Conservation (phyloP, 2,329 filamentous ascomycete genomes). For the Lachnellula subtilissima region DNA sequence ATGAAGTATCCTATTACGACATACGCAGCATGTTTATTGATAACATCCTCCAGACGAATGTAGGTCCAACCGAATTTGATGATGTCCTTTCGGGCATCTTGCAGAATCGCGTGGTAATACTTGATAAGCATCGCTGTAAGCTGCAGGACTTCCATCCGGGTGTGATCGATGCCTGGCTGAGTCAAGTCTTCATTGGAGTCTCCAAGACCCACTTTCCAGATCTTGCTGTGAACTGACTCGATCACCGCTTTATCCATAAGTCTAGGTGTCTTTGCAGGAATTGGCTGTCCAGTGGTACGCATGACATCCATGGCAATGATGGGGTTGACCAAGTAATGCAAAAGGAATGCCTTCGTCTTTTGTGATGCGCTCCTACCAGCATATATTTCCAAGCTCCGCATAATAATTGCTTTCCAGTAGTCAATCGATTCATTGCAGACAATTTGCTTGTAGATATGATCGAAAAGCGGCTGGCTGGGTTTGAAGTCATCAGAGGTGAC, state of each 20-base stretch:
- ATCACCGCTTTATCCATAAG: conserved; percentile 84
- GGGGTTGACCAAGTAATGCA: conserved; percentile 90
- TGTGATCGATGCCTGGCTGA: conserved; percentile 88
- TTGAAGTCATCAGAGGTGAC: conserved; percentile 82
- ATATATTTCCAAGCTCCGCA: conserved; percentile 85
- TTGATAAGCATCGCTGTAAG: conserved; percentile 93
- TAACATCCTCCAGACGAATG: conserved; percentile 95
- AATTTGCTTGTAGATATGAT: conserved; percentile 80
- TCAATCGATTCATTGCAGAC: conserved; percentile 81
- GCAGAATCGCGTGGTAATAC: conserved; percentile 81
- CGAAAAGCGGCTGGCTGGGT: conserved; percentile 66
- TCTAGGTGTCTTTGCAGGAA: conserved; percentile 55
- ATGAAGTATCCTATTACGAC: conserved; percentile 98
- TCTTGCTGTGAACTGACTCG: conserved; percentile 82
- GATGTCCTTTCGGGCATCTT: conserved; percentile 92
- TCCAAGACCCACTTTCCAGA: conserved; percentile 86
- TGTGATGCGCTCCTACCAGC: conserved; percentile 73
- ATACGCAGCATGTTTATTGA: conserved; percentile 98
- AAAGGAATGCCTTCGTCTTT: conserved; percentile 86
- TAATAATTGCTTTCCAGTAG: conserved; percentile 75
- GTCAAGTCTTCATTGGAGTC: conserved; percentile 78
- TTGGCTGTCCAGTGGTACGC: conserved; percentile 63
- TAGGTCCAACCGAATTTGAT: conserved; percentile 99
- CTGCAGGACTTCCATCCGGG: conserved; percentile 91
- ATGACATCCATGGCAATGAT: conserved; percentile 96